Percentiles rank a stretch among this genome's conserved stretches.
Evolutionary conservation across 2,329 filamentous ascomycete species (phyloP).

Genomic region (Nigrospora oryzae): DNA sequence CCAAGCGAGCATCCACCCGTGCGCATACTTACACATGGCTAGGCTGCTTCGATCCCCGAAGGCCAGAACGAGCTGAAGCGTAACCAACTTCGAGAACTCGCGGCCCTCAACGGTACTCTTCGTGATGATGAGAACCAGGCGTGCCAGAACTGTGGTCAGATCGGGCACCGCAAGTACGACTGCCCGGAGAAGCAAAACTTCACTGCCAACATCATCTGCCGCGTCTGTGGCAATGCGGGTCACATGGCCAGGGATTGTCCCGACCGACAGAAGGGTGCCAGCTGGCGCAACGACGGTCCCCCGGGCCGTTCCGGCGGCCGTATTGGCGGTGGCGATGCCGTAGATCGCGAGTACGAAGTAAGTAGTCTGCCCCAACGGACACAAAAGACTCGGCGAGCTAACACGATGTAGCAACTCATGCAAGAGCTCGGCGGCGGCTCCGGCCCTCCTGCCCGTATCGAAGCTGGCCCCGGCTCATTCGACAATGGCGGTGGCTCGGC

Average conservation of each 20-base stretch:
- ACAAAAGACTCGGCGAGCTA: constrained; percentile 21
- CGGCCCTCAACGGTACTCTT: constrained; percentile 95
- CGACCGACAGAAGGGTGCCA: constrained; percentile 81
- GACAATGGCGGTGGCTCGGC: constrained; percentile 48
- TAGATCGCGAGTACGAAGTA: constrained; percentile 93
- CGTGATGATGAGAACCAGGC: constrained; percentile 99
- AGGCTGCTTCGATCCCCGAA: constrained; percentile 98
- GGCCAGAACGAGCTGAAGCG: constrained; percentile 98
- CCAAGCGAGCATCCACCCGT: not conserved
- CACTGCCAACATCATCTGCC: constrained; percentile 98
- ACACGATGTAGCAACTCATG: constrained; percentile 73
- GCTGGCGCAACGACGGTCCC: constrained; percentile 73
- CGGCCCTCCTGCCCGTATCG: constrained; percentile 69
- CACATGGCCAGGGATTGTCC: constrained; percentile 98
- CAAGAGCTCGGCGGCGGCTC: constrained; percentile 83
- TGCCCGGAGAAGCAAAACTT: constrained; percentile 97
- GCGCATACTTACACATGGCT: constrained; percentile 14
- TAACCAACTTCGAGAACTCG: constrained; percentile 95
- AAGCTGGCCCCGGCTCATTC: constrained; percentile 65
- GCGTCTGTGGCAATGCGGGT: constrained; percentile 93
- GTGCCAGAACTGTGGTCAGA: constrained; percentile 98
- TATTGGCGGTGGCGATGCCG: constrained; percentile 71
- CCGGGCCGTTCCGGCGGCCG: constrained; percentile 49
- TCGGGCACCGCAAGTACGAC: constrained; percentile 97
- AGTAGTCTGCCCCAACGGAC: constrained; percentile 20